These are phyloP conservation scores for Quercus lobata DNA, from an alignment of 331 rosid genomes.

Conservation along the genomic window DNA sequence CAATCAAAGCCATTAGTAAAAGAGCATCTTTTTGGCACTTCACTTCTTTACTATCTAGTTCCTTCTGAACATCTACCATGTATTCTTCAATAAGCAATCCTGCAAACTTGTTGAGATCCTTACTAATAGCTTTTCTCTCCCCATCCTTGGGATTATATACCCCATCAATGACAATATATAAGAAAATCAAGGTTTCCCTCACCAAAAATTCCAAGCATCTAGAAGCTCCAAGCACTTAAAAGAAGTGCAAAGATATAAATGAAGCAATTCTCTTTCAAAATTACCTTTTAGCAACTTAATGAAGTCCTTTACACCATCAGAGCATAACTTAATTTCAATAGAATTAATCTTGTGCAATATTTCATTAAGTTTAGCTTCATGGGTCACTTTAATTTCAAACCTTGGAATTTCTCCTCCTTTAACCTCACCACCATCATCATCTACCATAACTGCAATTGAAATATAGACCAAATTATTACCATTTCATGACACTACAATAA, in stretches of 20 bases:
- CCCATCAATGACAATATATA: too few species aligned
- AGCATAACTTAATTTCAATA: slow-evolving; percentile 61
- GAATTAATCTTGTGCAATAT: slow-evolving; percentile 56
- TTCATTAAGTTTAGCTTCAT: slow-evolving; percentile 64
- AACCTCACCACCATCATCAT: not conserved
- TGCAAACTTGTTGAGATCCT: slow-evolving; percentile 21
- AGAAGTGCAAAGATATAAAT: slow-evolving; percentile 19
- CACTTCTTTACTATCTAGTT: slow-evolving; percentile 53
- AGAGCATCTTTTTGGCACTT: slow-evolving; percentile 60
- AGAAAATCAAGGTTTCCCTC: too few species aligned
- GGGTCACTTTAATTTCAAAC: not conserved
- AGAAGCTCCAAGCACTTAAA: too few species aligned
- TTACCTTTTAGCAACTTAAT: slow-evolving; percentile 43
- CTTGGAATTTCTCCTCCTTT: slow-evolving; percentile 8
- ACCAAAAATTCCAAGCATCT: too few species aligned
- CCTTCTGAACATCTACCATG: slow-evolving; percentile 52
- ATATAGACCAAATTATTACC: not conserved
- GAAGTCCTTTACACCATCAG: slow-evolving; percentile 72
- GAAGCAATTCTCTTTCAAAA: slow-evolving; percentile 21
- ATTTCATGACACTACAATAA: not conserved
- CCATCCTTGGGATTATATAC: not conserved
- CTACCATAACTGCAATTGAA: slow-evolving; percentile 15
- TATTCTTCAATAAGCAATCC: slow-evolving; percentile 39
- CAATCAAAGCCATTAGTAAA: slow-evolving; percentile 51
- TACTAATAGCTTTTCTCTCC: too few species aligned